Percentiles rank a stretch among this genome's conserved stretches.
Evolutionary conservation across 257 asterid species (phyloP).

Genomic region (Solanum stenotomum): DNA sequence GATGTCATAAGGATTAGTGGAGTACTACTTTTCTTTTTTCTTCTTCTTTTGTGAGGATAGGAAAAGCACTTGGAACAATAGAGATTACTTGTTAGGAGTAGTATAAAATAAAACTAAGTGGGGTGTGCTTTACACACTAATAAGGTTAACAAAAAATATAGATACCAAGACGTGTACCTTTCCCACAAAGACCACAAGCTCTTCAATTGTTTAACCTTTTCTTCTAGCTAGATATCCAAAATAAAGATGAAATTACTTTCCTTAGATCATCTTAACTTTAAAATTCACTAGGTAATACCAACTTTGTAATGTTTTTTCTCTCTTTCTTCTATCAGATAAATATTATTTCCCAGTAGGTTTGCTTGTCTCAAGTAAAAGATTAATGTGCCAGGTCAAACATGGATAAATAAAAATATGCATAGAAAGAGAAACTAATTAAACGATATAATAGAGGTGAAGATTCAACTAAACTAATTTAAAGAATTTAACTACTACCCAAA

Average conservation of each 20-base stretch:
- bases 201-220: background rate
- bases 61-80: background rate
- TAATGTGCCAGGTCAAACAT: background rate
- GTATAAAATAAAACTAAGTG: background rate
- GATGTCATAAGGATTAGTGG: too few relatives aligned
- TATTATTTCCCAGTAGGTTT: background rate
- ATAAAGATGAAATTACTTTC: background rate
- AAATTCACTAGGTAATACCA: background rate
- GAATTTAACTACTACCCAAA: too few relatives aligned
- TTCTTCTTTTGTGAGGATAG: background rate
- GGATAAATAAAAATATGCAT: background rate
- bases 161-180: slow-evolving; percentile 18
- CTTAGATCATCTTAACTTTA: background rate
- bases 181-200: background rate
- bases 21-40: too few relatives aligned
- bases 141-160: slow-evolving; percentile 3
- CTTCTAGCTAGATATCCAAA: background rate
- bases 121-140: slow-evolving; percentile 35
- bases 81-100: background rate
- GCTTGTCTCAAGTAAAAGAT: background rate
- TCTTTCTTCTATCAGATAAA: too few relatives aligned
- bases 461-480: background rate
- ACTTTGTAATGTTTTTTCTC: background rate
- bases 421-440: background rate
- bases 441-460: background rate